Percentiles rank a stretch among this genome's conserved stretches.
These are phyloP conservation scores for Capsella rubella DNA, from an alignment of 441 rosid genomes.

Conservation along the genomic window DNA sequence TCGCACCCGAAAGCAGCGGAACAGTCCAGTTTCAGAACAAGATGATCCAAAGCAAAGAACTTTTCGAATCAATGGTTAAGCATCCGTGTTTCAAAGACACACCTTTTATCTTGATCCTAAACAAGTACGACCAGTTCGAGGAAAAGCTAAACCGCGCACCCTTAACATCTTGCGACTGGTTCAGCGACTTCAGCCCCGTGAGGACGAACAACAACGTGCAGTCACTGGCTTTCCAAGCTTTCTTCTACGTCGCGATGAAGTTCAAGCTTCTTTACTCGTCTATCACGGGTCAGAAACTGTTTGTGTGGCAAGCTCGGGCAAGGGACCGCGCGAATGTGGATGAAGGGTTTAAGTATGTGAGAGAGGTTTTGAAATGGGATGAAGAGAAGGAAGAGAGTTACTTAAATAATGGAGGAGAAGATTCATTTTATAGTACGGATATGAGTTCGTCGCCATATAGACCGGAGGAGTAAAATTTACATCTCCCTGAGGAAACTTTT, in stretches of 20 bases:
- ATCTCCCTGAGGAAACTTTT: slow-evolving; percentile 16
- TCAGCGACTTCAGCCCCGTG: slow-evolving; percentile 85
- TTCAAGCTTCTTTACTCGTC: slow-evolving; percentile 91
- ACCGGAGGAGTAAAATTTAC: slow-evolving; percentile 52
- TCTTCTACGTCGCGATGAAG: slow-evolving; percentile 93
- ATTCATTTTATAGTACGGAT: slow-evolving; percentile 92
- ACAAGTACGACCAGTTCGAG: slow-evolving; percentile 96
- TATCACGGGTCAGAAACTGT: slow-evolving; percentile 76
- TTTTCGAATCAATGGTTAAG: slow-evolving; percentile 75
- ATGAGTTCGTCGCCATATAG: slow-evolving; percentile 89
- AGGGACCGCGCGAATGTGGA: slow-evolving; percentile 78
- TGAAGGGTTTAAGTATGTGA: slow-evolving; percentile 90
- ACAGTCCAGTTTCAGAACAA: slow-evolving; percentile 68
- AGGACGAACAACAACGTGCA: slow-evolving; percentile 70
- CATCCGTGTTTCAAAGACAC: slow-evolving; percentile 95
- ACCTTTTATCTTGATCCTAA: slow-evolving; percentile 79
- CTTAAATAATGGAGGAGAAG: slow-evolving; percentile 79
- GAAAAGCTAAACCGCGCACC: slow-evolving; percentile 78
- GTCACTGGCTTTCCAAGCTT: slow-evolving; percentile 89
- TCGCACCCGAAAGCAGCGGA: slow-evolving; percentile 59
- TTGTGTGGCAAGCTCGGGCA: slow-evolving; percentile 92
- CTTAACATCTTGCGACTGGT: slow-evolving; percentile 85
- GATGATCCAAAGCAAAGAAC: slow-evolving; percentile 92
- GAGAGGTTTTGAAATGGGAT: slow-evolving; percentile 97
- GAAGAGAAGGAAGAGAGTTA: slow-evolving; percentile 81